Conservation (phyloP, 352 stramenopile species). For the Chrysophaeum taylorii region DNA sequence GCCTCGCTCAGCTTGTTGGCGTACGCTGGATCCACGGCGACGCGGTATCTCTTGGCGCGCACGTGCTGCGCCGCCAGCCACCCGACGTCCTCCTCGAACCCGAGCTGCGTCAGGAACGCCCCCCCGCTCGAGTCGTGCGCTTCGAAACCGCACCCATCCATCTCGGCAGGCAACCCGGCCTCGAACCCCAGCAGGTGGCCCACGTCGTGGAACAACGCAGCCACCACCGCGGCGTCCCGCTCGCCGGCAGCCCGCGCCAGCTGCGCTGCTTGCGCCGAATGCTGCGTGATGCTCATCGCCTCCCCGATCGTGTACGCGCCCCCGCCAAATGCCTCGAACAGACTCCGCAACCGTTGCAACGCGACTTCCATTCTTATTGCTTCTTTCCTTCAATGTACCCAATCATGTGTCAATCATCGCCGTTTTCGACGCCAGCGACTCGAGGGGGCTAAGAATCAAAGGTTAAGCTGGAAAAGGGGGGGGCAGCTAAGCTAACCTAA, state of each 20-base stretch:
- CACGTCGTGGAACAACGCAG: slow-evolving; percentile 13
- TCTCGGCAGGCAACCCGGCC: slow-evolving; percentile 12
- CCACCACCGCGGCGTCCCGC: neutral
- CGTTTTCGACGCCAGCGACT: no score
- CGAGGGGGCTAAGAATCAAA: no score
- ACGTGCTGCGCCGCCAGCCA: slow-evolving; percentile 14
- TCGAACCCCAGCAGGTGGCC: slow-evolving; percentile 18
- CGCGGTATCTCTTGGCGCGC: slow-evolving; percentile 15
- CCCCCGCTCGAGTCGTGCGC: slow-evolving; percentile 14
- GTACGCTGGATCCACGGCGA: slow-evolving; percentile 5
- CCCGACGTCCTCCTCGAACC: slow-evolving; percentile 11
- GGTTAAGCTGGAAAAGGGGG: no score
- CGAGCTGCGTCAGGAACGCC: slow-evolving; percentile 14
- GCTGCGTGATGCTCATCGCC: slow-evolving; percentile 15
- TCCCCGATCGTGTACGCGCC: slow-evolving; percentile 19
- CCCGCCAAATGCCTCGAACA: slow-evolving; percentile 7
- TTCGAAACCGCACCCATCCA: slow-evolving; percentile 16
- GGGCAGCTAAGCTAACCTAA: no score
- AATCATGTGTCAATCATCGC: no score
- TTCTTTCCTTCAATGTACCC: no score
- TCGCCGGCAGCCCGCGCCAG: neutral
- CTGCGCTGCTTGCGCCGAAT: slow-evolving; percentile 1
- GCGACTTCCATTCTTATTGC: no score
- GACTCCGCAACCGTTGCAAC: neutral
- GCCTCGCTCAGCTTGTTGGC: slow-evolving; percentile 14